Evolutionary conservation across 2,329 filamentous ascomycete species (phyloP).

Genomic region (Ophiocordyceps australis): DNA sequence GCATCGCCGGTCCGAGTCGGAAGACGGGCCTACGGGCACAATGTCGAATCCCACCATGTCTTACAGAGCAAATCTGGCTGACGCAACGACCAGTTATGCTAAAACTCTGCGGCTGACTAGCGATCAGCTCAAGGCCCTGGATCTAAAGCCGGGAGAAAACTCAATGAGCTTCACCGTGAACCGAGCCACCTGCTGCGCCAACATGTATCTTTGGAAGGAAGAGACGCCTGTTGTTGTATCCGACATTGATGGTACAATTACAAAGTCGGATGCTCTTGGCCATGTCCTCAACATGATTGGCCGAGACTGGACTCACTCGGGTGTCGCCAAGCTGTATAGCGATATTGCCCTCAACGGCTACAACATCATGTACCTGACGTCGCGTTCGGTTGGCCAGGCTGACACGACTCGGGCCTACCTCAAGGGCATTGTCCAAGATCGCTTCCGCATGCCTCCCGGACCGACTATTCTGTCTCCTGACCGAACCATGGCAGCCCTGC

Average conservation of each 20-base stretch:
- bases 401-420: constrained; percentile 83
- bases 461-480: constrained; percentile 93
- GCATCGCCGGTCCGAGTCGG: constrained; percentile 51
- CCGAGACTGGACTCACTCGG: constrained; percentile 92
- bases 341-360: constrained; percentile 93
- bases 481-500: constrained; percentile 79
- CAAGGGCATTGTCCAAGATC: constrained; percentile 75
- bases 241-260: constrained; percentile 97
- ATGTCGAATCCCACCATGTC: constrained; percentile 49
- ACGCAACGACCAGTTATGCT: constrained; percentile 83
- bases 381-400: constrained; percentile 80
- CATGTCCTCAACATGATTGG: constrained; percentile 95
- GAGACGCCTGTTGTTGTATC: constrained; percentile 92
- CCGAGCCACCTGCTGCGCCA: constrained; percentile 75
- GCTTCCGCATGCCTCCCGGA: constrained; percentile 69
- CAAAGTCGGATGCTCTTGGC: constrained; percentile 86
- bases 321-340: constrained; percentile 91
- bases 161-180: constrained; percentile 94
- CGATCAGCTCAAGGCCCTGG: constrained; percentile 76
- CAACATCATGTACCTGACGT: constrained; percentile 97
- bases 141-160: constrained; percentile 74
- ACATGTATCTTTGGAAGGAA: constrained; percentile 86
- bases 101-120: constrained; percentile 92
- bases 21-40: constrained; percentile 32
- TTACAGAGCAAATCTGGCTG: no score